phyloP scores from a whole-genome alignment of 176 grass and related monocot species.

The Zizania latifolia region DNA sequence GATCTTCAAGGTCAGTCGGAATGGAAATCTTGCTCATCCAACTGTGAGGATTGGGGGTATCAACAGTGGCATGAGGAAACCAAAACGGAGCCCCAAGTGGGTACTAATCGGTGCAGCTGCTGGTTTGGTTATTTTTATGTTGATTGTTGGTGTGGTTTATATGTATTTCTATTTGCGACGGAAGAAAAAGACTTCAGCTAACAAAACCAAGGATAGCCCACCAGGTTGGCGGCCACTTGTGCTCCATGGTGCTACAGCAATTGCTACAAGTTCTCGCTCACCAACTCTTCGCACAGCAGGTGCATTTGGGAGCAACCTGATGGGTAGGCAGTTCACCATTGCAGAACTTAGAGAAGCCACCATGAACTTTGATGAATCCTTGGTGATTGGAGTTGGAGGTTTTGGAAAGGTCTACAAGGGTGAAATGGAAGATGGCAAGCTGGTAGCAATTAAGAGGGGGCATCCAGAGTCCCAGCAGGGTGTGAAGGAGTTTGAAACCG shows the following conservation, averaged over 20 bases:
- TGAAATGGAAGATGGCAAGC: slow-evolving; percentile 42
- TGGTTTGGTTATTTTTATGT: slow-evolving; percentile 42
- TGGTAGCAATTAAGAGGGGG: slow-evolving; percentile 78
- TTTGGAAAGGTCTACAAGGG: slow-evolving; percentile 94
- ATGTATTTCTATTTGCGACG: slow-evolving; percentile 21
- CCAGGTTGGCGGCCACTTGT: slow-evolving; percentile 48
- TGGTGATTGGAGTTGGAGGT: slow-evolving; percentile 85
- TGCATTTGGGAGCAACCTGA: slow-evolving; percentile 35
- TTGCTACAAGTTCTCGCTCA: slow-evolving; percentile 33
- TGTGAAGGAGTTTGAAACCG: slow-evolving; percentile 81
- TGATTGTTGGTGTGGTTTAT: slow-evolving; percentile 32
- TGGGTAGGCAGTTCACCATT: slow-evolving; percentile 58
- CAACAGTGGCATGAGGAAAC: slow-evolving; percentile 16
- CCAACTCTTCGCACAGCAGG: slow-evolving; percentile 18
- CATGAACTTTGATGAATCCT: slow-evolving; percentile 70
- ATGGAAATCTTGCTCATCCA: slow-evolving; percentile 69
- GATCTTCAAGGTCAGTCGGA: slow-evolving; percentile 88
- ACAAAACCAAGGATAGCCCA: slow-evolving; percentile 27
- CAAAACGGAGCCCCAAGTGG: slow-evolving; percentile 48
- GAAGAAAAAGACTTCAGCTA: slow-evolving; percentile 33
- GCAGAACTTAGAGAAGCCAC: slow-evolving; percentile 71
- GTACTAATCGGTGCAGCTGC: slow-evolving; percentile 43
- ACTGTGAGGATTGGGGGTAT: slow-evolving; percentile 39
- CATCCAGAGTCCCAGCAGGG: slow-evolving; percentile 72
- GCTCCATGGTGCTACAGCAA: slow-evolving; percentile 48